A percentile compares a stretch with the other conserved stretches of the same genome.
These are phyloP conservation scores for Pyrenochaeta sp. DNA, from an alignment of 2,329 filamentous ascomycete genomes.

Conservation along the genomic window DNA sequence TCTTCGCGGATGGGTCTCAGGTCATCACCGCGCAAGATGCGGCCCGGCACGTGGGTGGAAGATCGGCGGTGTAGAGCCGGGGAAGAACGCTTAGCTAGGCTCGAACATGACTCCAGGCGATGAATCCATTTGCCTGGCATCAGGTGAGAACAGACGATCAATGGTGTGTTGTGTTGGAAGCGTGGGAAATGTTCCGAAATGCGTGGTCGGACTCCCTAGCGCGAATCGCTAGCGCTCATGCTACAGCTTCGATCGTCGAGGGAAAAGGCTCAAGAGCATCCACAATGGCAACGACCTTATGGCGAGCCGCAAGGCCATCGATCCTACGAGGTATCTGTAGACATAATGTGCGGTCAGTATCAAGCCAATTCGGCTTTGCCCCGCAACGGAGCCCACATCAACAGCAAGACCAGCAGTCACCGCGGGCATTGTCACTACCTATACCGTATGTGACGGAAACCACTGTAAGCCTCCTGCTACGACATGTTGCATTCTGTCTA, in stretches of 20 bases:
- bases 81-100: slow-evolving; percentile 16
- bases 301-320: slow-evolving; percentile 30
- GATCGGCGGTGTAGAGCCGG: slow-evolving; percentile 20
- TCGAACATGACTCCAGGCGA: slow-evolving; percentile 28
- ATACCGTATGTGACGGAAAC: slow-evolving; percentile 62
- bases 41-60: slow-evolving; percentile 17
- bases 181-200: slow-evolving; percentile 12
- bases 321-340: slow-evolving; percentile 14
- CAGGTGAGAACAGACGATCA: slow-evolving; percentile 15
- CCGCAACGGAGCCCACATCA: slow-evolving; percentile 26
- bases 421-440: slow-evolving; percentile 52
- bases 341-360: slow-evolving; percentile 32
- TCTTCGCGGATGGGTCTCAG: slow-evolving; percentile 43
- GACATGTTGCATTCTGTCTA: slow-evolving; percentile 26
- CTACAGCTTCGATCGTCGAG: slow-evolving; percentile 17
- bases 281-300: slow-evolving; percentile 45
- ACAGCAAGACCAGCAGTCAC: slow-evolving; percentile 27
- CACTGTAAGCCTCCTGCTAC: slow-evolving; percentile 46
- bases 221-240: slow-evolving; percentile 23
- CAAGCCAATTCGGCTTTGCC: slow-evolving; percentile 37
- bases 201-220: slow-evolving; percentile 27
- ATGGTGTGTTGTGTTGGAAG: slow-evolving; percentile 1
- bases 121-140: slow-evolving; percentile 39
- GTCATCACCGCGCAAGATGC: slow-evolving; percentile 25
- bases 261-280: slow-evolving; percentile 15